Conservation (phyloP, 306 rosid genomes). For the Aeschynomene evenia region DNA sequence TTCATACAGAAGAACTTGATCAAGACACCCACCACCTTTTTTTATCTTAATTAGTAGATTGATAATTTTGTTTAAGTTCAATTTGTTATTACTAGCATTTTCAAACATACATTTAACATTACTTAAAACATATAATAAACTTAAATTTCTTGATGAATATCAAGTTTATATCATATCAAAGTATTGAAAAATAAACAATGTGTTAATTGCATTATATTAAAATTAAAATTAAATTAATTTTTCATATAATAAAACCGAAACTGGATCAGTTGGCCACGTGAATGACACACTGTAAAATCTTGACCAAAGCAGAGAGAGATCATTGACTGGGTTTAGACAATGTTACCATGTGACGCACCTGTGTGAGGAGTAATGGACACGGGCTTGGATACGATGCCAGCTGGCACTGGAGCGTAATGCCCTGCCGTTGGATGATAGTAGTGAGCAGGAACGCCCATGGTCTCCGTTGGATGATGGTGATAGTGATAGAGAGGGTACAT, state of each 20-base stretch:
- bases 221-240: too few species aligned
- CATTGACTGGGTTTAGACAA: neutral
- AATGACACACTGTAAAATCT: neutral
- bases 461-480: conserved; percentile 65
- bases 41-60: too few species aligned
- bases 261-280: neutral
- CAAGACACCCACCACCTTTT: too few species aligned
- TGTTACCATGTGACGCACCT: conserved; percentile 51
- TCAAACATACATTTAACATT: too few species aligned
- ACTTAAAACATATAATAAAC: neutral
- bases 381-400: conserved; percentile 48
- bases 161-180: too few species aligned
- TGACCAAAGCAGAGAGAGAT: neutral
- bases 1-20: too few species aligned
- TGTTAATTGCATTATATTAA: too few species aligned
- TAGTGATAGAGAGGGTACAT: conserved; percentile 70
- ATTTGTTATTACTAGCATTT: too few species aligned
- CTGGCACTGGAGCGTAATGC: conserved; percentile 32
- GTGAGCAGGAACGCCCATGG: conserved; percentile 68
- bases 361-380: conserved; percentile 50
- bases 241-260: too few species aligned
- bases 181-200: too few species aligned
- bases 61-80: too few species aligned
- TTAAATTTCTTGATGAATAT: too few species aligned
- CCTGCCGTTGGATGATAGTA: conserved; percentile 49